Evolutionary conservation across 768 basidiomycete genomes (phyloP), one percentile per base, ranked within the genome.

Genomic region (Sarcomyxa edulis): DNA sequence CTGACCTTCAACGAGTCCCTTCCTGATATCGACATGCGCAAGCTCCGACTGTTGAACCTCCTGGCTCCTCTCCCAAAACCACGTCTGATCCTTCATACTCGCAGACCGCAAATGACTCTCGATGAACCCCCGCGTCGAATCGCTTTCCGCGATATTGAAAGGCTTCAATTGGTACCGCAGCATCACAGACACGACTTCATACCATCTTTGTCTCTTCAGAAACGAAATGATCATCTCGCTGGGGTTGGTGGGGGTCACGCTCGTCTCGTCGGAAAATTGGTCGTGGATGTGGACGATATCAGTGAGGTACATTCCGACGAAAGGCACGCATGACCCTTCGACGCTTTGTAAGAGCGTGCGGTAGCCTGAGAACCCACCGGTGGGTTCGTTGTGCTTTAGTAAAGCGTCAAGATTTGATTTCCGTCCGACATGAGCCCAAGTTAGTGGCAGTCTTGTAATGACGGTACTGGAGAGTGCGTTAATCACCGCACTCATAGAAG

Each of bases 1-100:
- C n/a, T n/a, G n/a, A n/a, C 74, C 57, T 81, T 78, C 28, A 84
- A 56, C n/a, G n/a, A n/a, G n/a, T n/a, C 78, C 78, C 50, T 71
- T 78, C 47, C 78, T 65, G 40, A 83, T 78, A 52, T 84, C 78
- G 21, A 76, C 76, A 54, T 81, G 70, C 20, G 72, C 68, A 30
- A 76, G 47, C 56, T 84, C 81, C 19, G 63, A 57, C 33, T 72
- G 69, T 57, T 76, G 76, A 29, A 83, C 61, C 42, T 81, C 79
- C 48, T 76, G 66, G 49, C 78, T 79, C 54, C 67, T 68, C 42
- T 56, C 52, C 77, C 76, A 80, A 45, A 76, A 78, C 65, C 71
- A 70, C 33, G 63, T 60, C 40, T 65, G 60, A 46, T 77, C 74
- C 48, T 64, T 66, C 21, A 48, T 41, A 18, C 57, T 59, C 14